Evolutionary conservation across 2,329 filamentous ascomycete species (phyloP).

Genomic region (Ascochyta lentis): DNA sequence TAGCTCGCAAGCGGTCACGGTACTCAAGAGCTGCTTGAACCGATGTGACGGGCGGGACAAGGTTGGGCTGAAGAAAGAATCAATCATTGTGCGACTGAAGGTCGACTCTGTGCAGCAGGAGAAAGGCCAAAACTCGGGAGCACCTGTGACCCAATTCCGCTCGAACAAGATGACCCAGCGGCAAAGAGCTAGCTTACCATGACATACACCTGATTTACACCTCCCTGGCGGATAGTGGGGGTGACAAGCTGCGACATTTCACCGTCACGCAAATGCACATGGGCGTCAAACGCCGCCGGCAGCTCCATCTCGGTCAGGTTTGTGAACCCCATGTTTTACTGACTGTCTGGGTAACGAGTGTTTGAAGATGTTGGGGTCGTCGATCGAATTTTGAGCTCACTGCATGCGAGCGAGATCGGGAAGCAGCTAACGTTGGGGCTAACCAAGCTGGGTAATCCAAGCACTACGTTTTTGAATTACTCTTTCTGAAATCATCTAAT

Average conservation of each 20-base stretch:
- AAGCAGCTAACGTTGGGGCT: conserved; percentile 12
- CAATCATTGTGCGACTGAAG: neutral
- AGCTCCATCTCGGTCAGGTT: conserved; percentile 54
- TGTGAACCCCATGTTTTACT: conserved; percentile 44
- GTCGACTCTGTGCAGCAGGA: too few species aligned
- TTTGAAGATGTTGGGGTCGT: neutral
- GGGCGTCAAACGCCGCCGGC: conserved; percentile 58
- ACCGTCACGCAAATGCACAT: conserved; percentile 60
- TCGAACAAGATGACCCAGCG: neutral
- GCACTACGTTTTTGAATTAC: neutral
- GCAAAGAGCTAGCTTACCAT: conserved; percentile 52
- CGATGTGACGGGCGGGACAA: conserved; percentile 59
- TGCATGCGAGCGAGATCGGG: conserved; percentile 17
- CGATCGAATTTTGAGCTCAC: conserved; percentile 23
- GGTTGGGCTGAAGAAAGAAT: conserved; percentile 51
- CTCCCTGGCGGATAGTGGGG: conserved; percentile 58
- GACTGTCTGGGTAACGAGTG: neutral
- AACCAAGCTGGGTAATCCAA: neutral
- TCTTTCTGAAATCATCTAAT: neutral
- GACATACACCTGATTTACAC: conserved; percentile 61
- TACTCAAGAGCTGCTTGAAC: conserved; percentile 57
- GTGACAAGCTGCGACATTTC: conserved; percentile 60
- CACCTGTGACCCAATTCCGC: too few species aligned
- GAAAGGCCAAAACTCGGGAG: too few species aligned
- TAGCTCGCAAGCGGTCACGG: conserved; percentile 50